These are phyloP conservation scores for Solanum sejunctum DNA, from an alignment of 257 asterid species.

Conservation along the genomic window DNA sequence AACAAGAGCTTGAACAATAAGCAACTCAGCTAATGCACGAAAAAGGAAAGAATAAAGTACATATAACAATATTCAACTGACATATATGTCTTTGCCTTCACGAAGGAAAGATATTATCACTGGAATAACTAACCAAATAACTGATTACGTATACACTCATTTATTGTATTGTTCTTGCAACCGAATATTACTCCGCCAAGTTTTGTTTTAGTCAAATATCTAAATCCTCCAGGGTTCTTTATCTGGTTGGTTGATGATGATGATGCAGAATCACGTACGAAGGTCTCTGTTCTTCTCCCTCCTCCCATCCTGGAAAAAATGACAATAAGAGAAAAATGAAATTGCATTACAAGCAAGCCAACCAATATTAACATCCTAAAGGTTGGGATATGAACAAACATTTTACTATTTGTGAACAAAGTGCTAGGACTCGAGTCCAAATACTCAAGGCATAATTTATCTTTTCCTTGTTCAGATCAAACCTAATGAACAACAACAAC, in stretches of 20 bases:
- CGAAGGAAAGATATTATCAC: not conserved
- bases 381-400: not conserved
- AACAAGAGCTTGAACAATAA: not conserved
- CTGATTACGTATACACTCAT: constrained; percentile 15
- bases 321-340: not conserved
- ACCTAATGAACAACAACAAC: not conserved
- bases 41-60: not conserved
- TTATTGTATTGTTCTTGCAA: constrained; percentile 21
- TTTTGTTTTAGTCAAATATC: constrained; percentile 14
- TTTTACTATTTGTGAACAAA: not conserved
- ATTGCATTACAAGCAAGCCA: not conserved
- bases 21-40: not conserved
- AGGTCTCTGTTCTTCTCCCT: constrained; percentile 17
- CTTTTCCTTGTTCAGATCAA: not conserved
- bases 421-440: not conserved
- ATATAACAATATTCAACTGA: not conserved
- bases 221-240: not conserved
- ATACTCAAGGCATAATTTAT: not conserved
- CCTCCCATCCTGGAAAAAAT: constrained; percentile 32
- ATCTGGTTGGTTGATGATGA: not conserved
- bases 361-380: not conserved
- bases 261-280: constrained; percentile 6
- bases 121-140: constrained; percentile 20
- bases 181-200: constrained; percentile 37
- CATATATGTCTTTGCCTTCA: not conserved